Base-by-base conservation (phyloP, 768 basidiomycete genomes). In the Leccinum aurantiacum region DNA sequence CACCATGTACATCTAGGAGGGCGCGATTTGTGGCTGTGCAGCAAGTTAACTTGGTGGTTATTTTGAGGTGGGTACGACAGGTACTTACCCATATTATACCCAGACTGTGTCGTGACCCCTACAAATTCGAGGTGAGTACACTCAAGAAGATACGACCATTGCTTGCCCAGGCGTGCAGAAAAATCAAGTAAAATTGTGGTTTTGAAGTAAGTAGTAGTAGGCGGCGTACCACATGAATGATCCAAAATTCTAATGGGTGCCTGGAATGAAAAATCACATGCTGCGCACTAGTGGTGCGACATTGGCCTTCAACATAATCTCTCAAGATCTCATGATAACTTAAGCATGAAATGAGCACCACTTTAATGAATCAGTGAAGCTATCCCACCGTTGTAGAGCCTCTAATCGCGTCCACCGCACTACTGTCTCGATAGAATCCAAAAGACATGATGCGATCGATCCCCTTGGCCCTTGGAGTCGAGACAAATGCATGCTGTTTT, bases 381-480 rank as follows among this genome's bases (percentile, higher is more conserved):
- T 15, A 14, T 15, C 11, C 25, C 22, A 15, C 4, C 27, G 14
- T 8, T 13, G 19, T 14, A 22, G 29, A 52, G 46, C 14, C 10
- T 14, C 38, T 10, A 61, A 61, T 61, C 31, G n/a, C 7, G n/a
- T 51, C 19, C 22, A n/a, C 9, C 1, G 33, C 6, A 60, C 54
- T 60, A 51, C 48, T 6, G 31, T 24, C n/a, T 29, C 25, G 37
- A 47, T 3, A 44, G 15, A 17, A 25, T 54, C 41, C n/a, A 8
- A 44, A 44, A 19, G 11, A 27, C 13, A 24, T 24, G 47, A 24
- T 24, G 47, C 22, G 9, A 47, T 22, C 13, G 22, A 47, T 0
- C 13, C 22, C 46, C 46, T 47, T 47, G 46, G 8, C 8, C 2
- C 22, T 25, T 25, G 33, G 25, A 27, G 2, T 54, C 17, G 25